These are phyloP conservation scores for Drechslerella coelobrocha DNA, from an alignment of 2,329 filamentous ascomycete species.

Conservation along the genomic window DNA sequence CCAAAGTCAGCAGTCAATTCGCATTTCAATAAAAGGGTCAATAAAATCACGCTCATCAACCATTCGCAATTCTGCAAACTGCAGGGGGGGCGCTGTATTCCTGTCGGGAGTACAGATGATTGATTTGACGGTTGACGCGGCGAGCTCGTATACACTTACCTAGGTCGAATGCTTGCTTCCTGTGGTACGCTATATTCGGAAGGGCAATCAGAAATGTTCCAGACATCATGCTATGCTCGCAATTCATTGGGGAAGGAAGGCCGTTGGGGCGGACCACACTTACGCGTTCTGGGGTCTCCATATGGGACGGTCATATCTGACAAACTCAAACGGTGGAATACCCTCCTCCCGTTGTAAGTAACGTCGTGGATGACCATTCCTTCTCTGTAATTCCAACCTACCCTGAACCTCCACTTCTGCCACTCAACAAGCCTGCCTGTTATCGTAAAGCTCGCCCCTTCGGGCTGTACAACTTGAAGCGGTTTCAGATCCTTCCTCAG, in stretches of 20 bases:
- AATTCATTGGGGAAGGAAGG: conserved; percentile 18
- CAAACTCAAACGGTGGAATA: conserved; percentile 72
- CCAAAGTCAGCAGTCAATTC: not conserved
- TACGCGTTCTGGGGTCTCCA: conserved; percentile 65
- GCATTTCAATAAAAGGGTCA: not conserved
- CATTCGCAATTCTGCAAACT: conserved; percentile 44
- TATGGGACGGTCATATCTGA: conserved; percentile 70
- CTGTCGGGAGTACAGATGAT: not conserved
- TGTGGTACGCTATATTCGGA: conserved; percentile 65
- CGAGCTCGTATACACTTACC: conserved; percentile 40
- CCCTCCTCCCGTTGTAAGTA: conserved; percentile 66
- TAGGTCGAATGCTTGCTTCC: conserved; percentile 73
- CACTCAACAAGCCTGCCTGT: conserved; percentile 63
- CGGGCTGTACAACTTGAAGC: conserved; percentile 74
- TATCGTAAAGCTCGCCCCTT: conserved; percentile 71
- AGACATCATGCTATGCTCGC: conserved; percentile 16
- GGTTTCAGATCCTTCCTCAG: conserved; percentile 68
- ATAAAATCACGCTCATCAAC: conserved; percentile 14
- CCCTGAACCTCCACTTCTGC: conserved; percentile 74
- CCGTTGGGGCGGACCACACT: not conserved
- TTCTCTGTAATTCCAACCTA: conserved; percentile 66
- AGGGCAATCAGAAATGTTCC: conserved; percentile 25
- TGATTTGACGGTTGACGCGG: conserved; percentile 1
- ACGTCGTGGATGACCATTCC: conserved; percentile 73
- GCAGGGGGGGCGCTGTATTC: not conserved